Evolutionary conservation across 192 early-diverging fungal species (phyloP).

Genomic region (Phlyctochytrium arcticum): DNA sequence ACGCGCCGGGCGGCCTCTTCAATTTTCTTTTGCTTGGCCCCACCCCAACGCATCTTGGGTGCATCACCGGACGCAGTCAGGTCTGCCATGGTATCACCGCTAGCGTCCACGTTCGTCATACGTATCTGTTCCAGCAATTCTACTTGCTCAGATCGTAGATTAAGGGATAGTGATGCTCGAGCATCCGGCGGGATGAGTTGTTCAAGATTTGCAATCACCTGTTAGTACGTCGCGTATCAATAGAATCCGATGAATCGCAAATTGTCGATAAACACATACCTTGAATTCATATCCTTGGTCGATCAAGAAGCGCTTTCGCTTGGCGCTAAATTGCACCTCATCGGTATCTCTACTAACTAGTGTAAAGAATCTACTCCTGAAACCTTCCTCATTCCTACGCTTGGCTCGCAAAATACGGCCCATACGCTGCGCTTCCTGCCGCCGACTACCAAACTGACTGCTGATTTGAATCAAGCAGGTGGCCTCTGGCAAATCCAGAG

Average conservation of each 20-base stretch:
- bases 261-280: conserved; percentile 9
- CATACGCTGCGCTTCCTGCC: conserved; percentile 98
- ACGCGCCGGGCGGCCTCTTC: conserved; percentile 9
- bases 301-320: conserved; percentile 94
- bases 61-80: neutral
- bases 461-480: conserved; percentile 98
- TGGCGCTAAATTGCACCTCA: conserved; percentile 96
- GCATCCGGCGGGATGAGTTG: conserved; percentile 17
- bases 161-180: conserved; percentile 8
- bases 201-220: conserved; percentile 23
- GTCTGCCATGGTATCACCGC: neutral
- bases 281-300: conserved; percentile 95
- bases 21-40: conserved; percentile 3
- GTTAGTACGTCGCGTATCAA: neutral
- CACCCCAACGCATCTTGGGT: neutral
- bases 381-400: conserved; percentile 95
- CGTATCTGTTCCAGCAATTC: conserved; percentile 5
- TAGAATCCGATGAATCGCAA: neutral
- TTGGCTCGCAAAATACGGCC: conserved; percentile 94
- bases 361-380: conserved; percentile 96
- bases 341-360: conserved; percentile 96
- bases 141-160: conserved; percentile 2
- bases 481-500: conserved; percentile 97
- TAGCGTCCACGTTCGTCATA: neutral
- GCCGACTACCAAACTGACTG: conserved; percentile 92